Conservation (phyloP, 148 eudicot genomes). For the Rhododendron griersonianum region DNA sequence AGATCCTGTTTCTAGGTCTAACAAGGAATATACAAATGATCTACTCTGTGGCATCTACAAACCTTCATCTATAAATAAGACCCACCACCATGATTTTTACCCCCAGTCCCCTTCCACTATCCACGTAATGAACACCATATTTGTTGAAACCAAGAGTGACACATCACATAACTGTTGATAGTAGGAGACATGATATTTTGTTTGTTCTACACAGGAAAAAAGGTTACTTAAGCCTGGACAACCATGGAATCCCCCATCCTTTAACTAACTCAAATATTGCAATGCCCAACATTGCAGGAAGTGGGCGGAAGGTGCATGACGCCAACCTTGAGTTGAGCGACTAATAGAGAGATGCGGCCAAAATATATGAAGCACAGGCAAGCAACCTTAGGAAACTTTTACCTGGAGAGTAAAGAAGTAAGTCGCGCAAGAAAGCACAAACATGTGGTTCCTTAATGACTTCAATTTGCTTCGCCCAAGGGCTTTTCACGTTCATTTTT, state of each 20-base stretch:
- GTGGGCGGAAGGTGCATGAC: neutral
- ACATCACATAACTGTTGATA: neutral
- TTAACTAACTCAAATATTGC: neutral
- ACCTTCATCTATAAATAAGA: neutral
- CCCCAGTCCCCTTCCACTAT: neutral
- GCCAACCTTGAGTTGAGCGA: neutral
- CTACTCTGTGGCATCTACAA: neutral
- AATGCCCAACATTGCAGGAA: neutral
- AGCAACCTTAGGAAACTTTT: conserved; percentile 14
- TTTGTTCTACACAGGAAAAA: neutral
- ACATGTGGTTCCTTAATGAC: conserved; percentile 54
- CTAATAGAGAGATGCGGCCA: neutral
- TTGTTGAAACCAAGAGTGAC: neutral
- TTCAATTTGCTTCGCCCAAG: conserved; percentile 66
- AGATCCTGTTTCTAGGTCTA: neutral
- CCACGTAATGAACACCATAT: neutral
- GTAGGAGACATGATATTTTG: neutral
- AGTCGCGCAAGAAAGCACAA: conserved; percentile 50
- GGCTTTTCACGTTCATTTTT: conserved; percentile 32
- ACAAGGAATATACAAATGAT: conserved; percentile 2
- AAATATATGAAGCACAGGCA: neutral
- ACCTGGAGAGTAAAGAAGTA: conserved; percentile 82
- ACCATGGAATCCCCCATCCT: neutral
- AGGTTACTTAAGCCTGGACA: neutral
- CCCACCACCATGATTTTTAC: neutral